Evolutionary conservation across 352 stramenopile genomes (phyloP), one percentile per base, ranked within the genome.

Genomic region (Globisporangium alternatum): DNA sequence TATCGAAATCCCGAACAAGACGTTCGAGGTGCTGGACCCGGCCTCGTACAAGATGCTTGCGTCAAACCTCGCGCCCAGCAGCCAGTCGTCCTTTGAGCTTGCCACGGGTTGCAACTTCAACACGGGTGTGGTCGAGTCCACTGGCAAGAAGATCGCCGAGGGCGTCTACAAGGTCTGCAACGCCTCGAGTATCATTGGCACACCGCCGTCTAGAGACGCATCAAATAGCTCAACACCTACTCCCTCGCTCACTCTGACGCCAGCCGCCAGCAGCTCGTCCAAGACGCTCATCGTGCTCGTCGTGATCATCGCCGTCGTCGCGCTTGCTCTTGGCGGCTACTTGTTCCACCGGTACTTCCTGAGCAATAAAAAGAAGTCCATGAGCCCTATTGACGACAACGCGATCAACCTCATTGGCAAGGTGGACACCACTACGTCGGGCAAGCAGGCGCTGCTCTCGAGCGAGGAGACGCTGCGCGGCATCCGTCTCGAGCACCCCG

Each of bases 361-460:
- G 9, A 72, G 66, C 28, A 76, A 69, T 22, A 57, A 61, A 22
- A 64, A 64, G 6, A 61, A 58, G 15, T 48, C 57, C 0, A 8
- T 55, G 17, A 22, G 37, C 4, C n/a, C 52, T 5, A 39, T 53
- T n/a, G 52, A 69, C 48, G 67, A 79, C 25, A 73, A 74, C 13
- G 67, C 75, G 6, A 64, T 70, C 45, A 87, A 79, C 28, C 62
- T 87, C 13, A 87, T 87, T 65, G 68, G 63, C 48, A 85, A 87
- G 52, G 65, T 56, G 7, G 76, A 87, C 12, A 69, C 61, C 17
- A 61, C 70, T 15, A 48, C 70, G 21, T 74, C 58, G 0, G 70
- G 74, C 19, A 90, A 86, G 53, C 64, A 70, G 5, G 87, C 76
- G 4, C 83, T 92, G 41, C 80, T 90, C 31, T 90, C 83, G 3